These are phyloP conservation scores for Aegilops bicornis DNA, from an alignment of 176 grass and related monocot genomes.

Conservation along the genomic window DNA sequence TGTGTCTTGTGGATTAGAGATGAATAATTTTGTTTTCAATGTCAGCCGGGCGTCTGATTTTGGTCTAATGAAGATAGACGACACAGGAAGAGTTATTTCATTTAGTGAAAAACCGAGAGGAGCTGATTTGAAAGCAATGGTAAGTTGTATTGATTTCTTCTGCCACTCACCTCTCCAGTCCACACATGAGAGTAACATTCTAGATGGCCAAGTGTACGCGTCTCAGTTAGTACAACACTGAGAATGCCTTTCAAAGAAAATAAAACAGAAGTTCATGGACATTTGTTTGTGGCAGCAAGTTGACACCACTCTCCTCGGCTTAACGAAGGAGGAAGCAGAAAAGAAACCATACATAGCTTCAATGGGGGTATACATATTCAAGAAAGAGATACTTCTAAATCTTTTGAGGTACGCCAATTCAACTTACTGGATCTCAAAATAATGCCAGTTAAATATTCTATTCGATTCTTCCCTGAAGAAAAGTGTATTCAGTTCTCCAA, in stretches of 20 bases:
- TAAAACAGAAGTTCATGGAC: constrained; percentile 1
- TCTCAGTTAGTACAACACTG: background rate
- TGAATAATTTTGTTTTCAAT: constrained; percentile 32
- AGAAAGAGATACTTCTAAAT: constrained; percentile 90
- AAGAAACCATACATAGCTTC: constrained; percentile 94
- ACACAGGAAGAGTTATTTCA: constrained; percentile 68
- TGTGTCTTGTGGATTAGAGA: background rate
- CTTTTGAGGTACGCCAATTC: constrained; percentile 75
- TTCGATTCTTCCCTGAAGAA: background rate
- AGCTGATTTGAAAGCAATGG: constrained; percentile 81
- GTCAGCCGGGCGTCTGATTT: constrained; percentile 90
- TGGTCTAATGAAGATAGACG: constrained; percentile 87
- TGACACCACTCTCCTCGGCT: constrained; percentile 79
- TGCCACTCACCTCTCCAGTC: background rate
- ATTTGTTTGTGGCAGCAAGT: constrained; percentile 55
- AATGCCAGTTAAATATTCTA: background rate
- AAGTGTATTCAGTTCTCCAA: background rate
- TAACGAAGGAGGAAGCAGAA: constrained; percentile 69
- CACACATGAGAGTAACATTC: background rate
- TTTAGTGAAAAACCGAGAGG: constrained; percentile 96
- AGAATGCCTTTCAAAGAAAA: background rate
- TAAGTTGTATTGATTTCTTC: constrained; percentile 30
- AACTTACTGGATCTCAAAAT: constrained; percentile 18
- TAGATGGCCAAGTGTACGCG: background rate
- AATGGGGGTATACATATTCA: constrained; percentile 86